Conservation (phyloP, 1,284 basidiomycete genomes). For the Inonotus obliquus region DNA sequence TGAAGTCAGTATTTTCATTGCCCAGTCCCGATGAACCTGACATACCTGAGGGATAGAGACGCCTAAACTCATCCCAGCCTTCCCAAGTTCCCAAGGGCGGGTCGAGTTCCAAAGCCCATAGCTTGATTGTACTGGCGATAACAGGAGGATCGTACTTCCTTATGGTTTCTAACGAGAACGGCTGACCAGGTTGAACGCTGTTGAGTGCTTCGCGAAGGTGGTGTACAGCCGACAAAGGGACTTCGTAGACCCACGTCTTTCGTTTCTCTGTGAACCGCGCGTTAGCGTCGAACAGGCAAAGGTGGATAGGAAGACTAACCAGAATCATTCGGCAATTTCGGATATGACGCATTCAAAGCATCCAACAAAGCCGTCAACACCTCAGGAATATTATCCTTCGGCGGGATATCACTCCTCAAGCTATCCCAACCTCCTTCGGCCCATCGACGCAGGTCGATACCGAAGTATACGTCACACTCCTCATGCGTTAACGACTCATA, state of each 20-base stretch:
- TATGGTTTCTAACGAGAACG: conserved; percentile 63
- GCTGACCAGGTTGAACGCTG: conserved; percentile 57
- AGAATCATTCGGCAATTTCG: conserved; percentile 53
- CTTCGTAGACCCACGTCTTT: conserved; percentile 90
- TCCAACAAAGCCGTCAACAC: conserved; percentile 68
- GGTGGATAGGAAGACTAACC: conserved; percentile 39
- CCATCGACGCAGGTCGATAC: conserved; percentile 85
- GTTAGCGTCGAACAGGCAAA: conserved; percentile 1
- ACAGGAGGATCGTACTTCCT: conserved; percentile 81
- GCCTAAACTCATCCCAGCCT: conserved; percentile 85
- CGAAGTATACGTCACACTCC: conserved; percentile 81
- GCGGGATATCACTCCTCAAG: conserved; percentile 45
- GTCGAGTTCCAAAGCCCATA: conserved; percentile 84
- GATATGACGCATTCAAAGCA: conserved; percentile 64
- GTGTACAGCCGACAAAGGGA: conserved; percentile 78
- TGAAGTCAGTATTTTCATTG: neutral
- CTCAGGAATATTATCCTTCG: conserved; percentile 65
- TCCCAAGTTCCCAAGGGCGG: conserved; percentile 82
- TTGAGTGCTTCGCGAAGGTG: conserved; percentile 82
- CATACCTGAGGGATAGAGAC: conserved; percentile 67
- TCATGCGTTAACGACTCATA: conserved; percentile 82
- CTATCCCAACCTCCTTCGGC: conserved; percentile 67
- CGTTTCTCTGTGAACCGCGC: conserved; percentile 59
- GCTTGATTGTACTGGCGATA: conserved; percentile 77
- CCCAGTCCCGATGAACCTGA: neutral